phyloP scores from a whole-genome alignment of 495 filamentous ascomycete genomes.

The Neurospora tetrasperma region DNA sequence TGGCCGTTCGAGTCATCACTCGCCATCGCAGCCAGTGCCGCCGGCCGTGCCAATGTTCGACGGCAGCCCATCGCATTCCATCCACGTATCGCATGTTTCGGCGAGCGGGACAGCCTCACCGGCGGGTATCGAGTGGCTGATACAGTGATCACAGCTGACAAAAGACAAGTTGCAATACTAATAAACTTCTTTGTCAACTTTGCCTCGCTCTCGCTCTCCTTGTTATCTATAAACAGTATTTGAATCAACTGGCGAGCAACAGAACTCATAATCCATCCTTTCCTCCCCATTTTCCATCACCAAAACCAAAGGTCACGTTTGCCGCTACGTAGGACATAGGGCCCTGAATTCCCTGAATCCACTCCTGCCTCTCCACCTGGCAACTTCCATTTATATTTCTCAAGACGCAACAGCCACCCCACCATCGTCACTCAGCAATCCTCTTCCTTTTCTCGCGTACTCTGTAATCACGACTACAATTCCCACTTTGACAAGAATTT shows the following conservation, averaged over 20 bases:
- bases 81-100: background rate
- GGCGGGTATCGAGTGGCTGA: background rate
- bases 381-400: constrained; percentile 1
- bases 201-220: constrained; percentile 1
- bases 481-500: background rate
- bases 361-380: constrained; percentile 1
- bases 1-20: constrained; percentile 25
- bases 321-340: background rate
- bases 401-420: background rate
- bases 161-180: background rate
- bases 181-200: background rate
- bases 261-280: background rate
- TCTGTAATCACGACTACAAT: background rate
- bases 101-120: background rate
- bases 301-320: background rate
- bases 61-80: constrained; percentile 24
- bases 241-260: background rate
- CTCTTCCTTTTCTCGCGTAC: background rate
- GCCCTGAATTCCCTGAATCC: background rate
- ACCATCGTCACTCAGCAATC: background rate
- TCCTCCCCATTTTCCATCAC: background rate
- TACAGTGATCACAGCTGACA: background rate
- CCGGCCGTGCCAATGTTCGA: constrained; percentile 17
- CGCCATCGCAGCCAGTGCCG: background rate
- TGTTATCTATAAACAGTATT: background rate